phyloP scores from a whole-genome alignment of 768 basidiomycete genomes.

The Arthromyces matolae region DNA sequence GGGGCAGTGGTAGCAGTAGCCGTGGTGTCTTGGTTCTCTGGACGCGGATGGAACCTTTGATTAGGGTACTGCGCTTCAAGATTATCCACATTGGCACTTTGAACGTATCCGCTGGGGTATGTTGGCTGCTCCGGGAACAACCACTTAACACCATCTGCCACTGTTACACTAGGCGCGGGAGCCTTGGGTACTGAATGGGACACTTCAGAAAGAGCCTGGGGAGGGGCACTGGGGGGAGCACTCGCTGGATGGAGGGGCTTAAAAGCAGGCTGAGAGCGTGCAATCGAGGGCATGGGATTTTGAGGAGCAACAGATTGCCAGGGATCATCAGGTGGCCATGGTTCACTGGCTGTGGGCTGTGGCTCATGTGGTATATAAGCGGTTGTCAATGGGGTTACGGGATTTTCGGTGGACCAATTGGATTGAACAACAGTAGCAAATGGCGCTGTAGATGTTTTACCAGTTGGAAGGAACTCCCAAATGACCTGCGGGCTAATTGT shows the following conservation, averaged over 20 bases:
- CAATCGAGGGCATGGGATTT: background rate
- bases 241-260: background rate
- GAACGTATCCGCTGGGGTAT: constrained; percentile 16
- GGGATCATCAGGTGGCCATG: no score
- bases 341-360: no score
- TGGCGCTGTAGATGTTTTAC: constrained; percentile 5
- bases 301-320: no score
- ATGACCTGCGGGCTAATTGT: background rate
- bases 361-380: no score
- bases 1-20: background rate
- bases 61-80: background rate
- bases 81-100: constrained; percentile 9
- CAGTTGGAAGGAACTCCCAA: background rate
- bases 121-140: constrained; percentile 2
- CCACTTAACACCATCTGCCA: background rate
- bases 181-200: no score
- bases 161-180: no score
- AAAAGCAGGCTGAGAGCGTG: background rate
- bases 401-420: constrained; percentile 1
- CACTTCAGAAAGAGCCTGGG: no score
- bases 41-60: background rate
- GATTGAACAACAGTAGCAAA: constrained; percentile 8
- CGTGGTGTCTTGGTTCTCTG: background rate
- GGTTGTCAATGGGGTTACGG: background rate
- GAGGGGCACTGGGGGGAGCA: no score